phyloP scores from a whole-genome alignment of 306 rosid species.

The Citrullus amarus region DNA sequence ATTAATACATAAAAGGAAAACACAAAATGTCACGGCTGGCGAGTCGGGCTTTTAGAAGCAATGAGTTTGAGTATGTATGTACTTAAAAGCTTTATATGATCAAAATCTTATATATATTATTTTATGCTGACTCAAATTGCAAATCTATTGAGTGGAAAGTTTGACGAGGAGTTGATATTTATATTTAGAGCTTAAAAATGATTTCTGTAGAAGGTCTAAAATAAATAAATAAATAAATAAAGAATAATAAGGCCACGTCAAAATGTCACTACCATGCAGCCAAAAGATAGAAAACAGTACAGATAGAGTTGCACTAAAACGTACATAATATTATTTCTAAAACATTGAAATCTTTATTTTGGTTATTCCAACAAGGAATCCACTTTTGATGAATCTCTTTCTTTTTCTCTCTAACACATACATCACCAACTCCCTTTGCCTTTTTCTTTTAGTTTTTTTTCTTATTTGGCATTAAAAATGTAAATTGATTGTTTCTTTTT shows the following conservation, averaged over 20 bases:
- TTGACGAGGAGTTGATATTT: background rate
- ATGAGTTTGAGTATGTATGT: too few relatives aligned
- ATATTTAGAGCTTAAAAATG: background rate
- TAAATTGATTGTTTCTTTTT: too few relatives aligned
- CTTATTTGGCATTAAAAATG: background rate
- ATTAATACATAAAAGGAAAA: too few relatives aligned
- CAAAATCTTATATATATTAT: too few relatives aligned
- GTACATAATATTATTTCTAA: conserved; percentile 7
- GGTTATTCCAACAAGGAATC: background rate
- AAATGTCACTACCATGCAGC: background rate
- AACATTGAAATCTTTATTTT: background rate
- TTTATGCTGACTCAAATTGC: background rate
- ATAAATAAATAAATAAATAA: too few relatives aligned
- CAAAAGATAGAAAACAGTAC: conserved; percentile 22
- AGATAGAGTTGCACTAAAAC: conserved; percentile 25
- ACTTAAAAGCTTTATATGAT: too few relatives aligned
- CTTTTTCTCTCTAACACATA: background rate
- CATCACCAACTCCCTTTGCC: background rate
- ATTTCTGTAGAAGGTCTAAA: too few relatives aligned
- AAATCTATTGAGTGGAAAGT: background rate
- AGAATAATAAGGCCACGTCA: background rate
- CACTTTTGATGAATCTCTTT: background rate
- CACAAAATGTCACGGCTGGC: too few relatives aligned
- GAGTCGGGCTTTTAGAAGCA: too few relatives aligned
- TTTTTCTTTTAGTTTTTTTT: background rate